Percentiles rank a stretch among this genome's conserved stretches.
These are phyloP conservation scores for Syzygium syzygioides DNA, from an alignment of 441 rosid species.

Conservation along the genomic window DNA sequence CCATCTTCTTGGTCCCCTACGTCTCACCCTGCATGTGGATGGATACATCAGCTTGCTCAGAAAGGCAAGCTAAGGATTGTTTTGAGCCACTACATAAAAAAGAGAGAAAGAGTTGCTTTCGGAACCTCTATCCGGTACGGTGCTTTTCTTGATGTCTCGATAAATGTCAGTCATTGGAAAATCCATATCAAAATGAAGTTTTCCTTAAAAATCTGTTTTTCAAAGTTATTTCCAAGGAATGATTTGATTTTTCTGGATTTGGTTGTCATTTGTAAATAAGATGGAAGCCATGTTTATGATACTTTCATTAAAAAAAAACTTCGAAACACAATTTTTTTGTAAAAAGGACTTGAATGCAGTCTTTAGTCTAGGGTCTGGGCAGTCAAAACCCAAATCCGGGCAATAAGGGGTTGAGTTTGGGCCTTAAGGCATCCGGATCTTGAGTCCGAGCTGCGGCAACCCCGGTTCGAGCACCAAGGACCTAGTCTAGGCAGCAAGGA, in stretches of 20 bases:
- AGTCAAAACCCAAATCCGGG: neutral
- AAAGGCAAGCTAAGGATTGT: neutral
- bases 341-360: neutral
- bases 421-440: accelerated
- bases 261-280: neutral
- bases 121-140: neutral
- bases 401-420: neutral
- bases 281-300: neutral
- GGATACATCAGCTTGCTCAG: neutral
- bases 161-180: accelerated
- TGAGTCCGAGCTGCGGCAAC: neutral
- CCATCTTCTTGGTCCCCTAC: neutral
- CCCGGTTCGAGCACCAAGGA: neutral
- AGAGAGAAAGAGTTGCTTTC: neutral
- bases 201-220: neutral
- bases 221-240: neutral
- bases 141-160: neutral
- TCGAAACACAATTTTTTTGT: no score
- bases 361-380: accelerated
- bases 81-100: neutral
- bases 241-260: neutral
- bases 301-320: neutral
- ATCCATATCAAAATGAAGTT: neutral
- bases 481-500: neutral
- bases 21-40: neutral